Conservation (phyloP, 2,329 filamentous ascomycete genomes). For the Septoria petroselini region DNA sequence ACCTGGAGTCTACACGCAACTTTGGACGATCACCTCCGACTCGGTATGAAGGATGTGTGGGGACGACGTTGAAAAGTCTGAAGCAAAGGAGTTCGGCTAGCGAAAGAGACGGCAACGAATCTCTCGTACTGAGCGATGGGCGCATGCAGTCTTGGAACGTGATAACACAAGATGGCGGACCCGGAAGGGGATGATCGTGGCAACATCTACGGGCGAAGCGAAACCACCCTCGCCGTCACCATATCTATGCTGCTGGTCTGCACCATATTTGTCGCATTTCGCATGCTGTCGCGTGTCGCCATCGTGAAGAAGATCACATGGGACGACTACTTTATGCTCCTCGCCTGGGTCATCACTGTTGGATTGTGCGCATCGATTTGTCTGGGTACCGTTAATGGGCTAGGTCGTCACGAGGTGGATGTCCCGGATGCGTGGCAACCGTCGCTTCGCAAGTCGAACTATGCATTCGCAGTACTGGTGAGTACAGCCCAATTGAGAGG, state of each 20-base stretch:
- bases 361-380: conserved; percentile 66
- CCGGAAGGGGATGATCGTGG: conserved; percentile 26
- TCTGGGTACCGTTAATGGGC: conserved; percentile 60
- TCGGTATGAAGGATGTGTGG: conserved; percentile 8
- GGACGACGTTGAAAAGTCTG: conserved; percentile 7
- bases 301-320: conserved; percentile 69
- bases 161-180: conserved; percentile 21
- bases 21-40: not conserved
- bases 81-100: conserved; percentile 9
- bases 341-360: conserved; percentile 72
- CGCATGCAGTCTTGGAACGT: conserved; percentile 12
- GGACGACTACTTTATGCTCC: conserved; percentile 78
- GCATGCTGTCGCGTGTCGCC: conserved; percentile 67
- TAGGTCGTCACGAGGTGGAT: conserved; percentile 65
- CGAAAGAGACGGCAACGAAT: conserved; percentile 4
- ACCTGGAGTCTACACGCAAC: not conserved
- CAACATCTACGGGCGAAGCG: conserved; percentile 34
- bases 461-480: conserved; percentile 60
- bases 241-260: conserved; percentile 65
- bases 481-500: too few species aligned
- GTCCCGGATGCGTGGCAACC: conserved; percentile 52
- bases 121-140: conserved; percentile 15
- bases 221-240: conserved; percentile 66
- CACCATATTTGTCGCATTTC: conserved; percentile 69
- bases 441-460: conserved; percentile 56